Conservation (phyloP, 768 basidiomycete species). For the Solioccasus polychromus region DNA sequence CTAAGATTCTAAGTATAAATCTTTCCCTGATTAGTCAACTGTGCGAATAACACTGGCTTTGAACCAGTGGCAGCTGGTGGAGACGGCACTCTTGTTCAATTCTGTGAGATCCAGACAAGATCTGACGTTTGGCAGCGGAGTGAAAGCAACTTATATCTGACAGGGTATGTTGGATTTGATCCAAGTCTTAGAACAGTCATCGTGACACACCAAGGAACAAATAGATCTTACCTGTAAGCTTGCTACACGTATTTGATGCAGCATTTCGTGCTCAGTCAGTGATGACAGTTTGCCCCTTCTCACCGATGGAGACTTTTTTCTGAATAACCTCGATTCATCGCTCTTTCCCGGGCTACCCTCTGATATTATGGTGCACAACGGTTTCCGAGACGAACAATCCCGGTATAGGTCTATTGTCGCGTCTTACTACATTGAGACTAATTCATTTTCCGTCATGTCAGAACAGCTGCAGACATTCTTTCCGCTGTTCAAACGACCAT, state of each 20-base stretch:
- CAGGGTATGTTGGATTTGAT: conserved; percentile 39
- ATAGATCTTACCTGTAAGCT: conserved; percentile 32
- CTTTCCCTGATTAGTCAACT: conserved; percentile 30
- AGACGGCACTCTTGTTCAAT: conserved; percentile 38
- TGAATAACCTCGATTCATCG: conserved; percentile 30
- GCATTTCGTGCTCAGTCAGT: conserved; percentile 19
- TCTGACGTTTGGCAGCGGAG: no score
- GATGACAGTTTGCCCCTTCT: conserved; percentile 33
- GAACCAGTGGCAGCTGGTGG: conserved; percentile 44
- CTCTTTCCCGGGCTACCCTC: conserved; percentile 48
- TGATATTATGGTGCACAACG: conserved; percentile 40
- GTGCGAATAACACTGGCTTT: conserved; percentile 42
- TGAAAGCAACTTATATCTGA: neutral
- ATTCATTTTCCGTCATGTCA: conserved; percentile 31
- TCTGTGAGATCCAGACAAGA: conserved; percentile 32
- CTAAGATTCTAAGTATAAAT: neutral
- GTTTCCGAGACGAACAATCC: conserved; percentile 45
- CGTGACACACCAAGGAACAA: conserved; percentile 34
- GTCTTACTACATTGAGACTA: neutral
- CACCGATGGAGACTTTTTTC: conserved; percentile 38
- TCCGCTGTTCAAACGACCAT: conserved; percentile 41
- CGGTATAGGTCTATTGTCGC: conserved; percentile 27
- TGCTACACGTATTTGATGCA: conserved; percentile 38
- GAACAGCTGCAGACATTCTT: conserved; percentile 38
- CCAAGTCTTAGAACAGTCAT: conserved; percentile 32